Evolutionary conservation across 371 early-diverging fungal species (phyloP).

Genomic region (Saksenaea oblongispora): DNA sequence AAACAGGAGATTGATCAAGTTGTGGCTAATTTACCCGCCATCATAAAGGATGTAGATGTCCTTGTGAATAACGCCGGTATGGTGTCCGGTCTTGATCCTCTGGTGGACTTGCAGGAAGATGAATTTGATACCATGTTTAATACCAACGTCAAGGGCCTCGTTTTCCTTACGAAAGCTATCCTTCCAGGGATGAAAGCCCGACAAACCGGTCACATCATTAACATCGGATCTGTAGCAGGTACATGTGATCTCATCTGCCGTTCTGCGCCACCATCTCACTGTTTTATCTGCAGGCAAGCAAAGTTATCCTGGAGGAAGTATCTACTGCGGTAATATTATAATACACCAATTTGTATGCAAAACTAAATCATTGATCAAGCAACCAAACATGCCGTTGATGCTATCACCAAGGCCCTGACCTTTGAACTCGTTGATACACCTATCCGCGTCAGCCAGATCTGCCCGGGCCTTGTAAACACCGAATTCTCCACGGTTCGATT

Average conservation of each 20-base stretch:
- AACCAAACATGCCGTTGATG: slow-evolving; percentile 88
- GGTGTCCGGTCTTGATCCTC: slow-evolving; percentile 80
- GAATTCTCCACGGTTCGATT: slow-evolving; percentile 90
- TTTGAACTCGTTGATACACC: slow-evolving; percentile 81
- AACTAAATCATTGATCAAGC: slow-evolving; percentile 40
- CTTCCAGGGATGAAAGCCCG: slow-evolving; percentile 83
- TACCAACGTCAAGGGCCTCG: slow-evolving; percentile 89
- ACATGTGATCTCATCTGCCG: slow-evolving; percentile 28
- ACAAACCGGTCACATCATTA: slow-evolving; percentile 82
- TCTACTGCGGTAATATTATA: slow-evolving; percentile 70
- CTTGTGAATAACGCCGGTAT: slow-evolving; percentile 77
- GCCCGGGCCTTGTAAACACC: slow-evolving; percentile 87
- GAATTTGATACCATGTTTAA: slow-evolving; percentile 83
- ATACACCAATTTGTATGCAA: background rate
- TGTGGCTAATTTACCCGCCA: slow-evolving; percentile 55
- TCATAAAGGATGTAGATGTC: slow-evolving; percentile 69
- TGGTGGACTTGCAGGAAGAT: slow-evolving; percentile 62
- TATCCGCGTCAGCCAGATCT: slow-evolving; percentile 74
- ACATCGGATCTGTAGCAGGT: slow-evolving; percentile 85
- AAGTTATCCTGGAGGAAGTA: slow-evolving; percentile 75
- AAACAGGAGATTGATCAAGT: slow-evolving; percentile 56
- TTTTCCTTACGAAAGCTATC: slow-evolving; percentile 82
- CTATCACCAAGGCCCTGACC: slow-evolving; percentile 76
- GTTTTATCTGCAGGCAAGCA: slow-evolving; percentile 33
- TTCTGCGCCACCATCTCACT: slow-evolving; percentile 4